Conservation (phyloP, 305 asterid genomes). For the Fraxinus xanthoxyloides region DNA sequence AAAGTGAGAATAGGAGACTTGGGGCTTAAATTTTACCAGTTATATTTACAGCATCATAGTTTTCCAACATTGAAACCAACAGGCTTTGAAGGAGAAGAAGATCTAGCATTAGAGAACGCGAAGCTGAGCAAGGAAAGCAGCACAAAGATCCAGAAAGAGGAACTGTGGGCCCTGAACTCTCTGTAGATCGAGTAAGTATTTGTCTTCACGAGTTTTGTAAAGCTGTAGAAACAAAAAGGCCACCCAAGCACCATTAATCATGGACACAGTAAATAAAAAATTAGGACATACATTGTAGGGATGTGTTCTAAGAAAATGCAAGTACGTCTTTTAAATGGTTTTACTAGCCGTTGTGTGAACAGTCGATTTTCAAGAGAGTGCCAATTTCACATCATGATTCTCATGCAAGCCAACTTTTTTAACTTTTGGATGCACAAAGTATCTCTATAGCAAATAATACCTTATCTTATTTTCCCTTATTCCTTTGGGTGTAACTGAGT, state of each 20-base stretch:
- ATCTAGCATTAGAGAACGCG: constrained; percentile 45
- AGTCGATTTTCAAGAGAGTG: not conserved
- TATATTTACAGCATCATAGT: constrained; percentile 48
- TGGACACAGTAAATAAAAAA: not conserved
- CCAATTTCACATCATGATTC: no score
- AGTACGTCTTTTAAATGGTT: not conserved
- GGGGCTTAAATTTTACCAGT: constrained; percentile 23
- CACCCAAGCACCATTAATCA: not conserved
- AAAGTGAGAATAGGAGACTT: constrained; percentile 24
- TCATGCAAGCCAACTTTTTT: no score
- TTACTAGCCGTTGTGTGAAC: not conserved
- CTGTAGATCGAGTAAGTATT: constrained; percentile 82
- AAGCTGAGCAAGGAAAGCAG: constrained; percentile 82
- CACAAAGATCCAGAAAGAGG: constrained; percentile 78
- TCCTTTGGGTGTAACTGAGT: no score
- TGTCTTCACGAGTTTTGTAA: constrained; percentile 81
- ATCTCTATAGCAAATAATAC: no score
- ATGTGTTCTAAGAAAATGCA: not conserved
- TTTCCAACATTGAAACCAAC: constrained; percentile 21
- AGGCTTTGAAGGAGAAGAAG: not conserved
- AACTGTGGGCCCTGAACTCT: constrained; percentile 83
- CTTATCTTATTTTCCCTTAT: no score
- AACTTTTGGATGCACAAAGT: no score
- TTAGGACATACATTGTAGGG: not conserved
- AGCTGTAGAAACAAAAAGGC: constrained; percentile 40